A percentile compares a stretch with the other conserved stretches of the same genome.
phyloP scores from a whole-genome alignment of 352 stramenopile genomes.

The Plasmopara halstedii region DNA sequence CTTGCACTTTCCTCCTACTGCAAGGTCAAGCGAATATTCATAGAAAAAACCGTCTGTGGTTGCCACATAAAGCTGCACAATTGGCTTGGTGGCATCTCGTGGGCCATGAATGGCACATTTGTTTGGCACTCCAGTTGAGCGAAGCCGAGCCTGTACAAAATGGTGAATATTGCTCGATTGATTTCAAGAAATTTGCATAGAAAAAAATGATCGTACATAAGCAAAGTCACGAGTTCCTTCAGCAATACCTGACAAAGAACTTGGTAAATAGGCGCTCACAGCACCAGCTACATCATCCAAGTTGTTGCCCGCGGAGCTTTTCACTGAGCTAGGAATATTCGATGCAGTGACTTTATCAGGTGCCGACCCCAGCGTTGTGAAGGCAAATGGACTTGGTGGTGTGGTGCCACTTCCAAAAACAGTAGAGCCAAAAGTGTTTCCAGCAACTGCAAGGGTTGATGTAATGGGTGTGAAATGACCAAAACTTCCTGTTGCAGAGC shows the following conservation, averaged over 20 bases:
- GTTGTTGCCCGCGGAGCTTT: conserved; percentile 31
- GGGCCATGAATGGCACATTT: conserved; percentile 75
- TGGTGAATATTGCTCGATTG: background rate
- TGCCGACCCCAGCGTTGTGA: conserved; percentile 8
- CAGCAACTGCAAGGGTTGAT: conserved; percentile 64
- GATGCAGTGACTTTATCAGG: conserved; percentile 6
- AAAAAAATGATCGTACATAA: conserved; percentile 48
- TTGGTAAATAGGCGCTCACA: conserved; percentile 67
- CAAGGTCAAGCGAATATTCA: conserved; percentile 77
- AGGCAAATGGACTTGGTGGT: conserved; percentile 2
- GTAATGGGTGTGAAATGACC: conserved; percentile 67
- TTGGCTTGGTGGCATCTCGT: conserved; percentile 34
- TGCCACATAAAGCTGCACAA: conserved; percentile 71
- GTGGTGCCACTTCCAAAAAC: conserved; percentile 31
- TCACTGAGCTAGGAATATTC: conserved; percentile 3
- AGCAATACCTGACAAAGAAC: conserved; percentile 68
- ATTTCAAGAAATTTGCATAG: background rate
- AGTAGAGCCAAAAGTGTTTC: conserved; percentile 43
- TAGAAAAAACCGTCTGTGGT: conserved; percentile 82
- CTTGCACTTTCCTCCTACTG: conserved; percentile 68
- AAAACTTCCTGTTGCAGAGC: conserved; percentile 71
- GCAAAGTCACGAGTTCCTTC: conserved; percentile 85
- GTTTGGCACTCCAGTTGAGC: conserved; percentile 61
- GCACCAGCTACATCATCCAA: conserved; percentile 63
- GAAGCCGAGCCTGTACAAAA: conserved; percentile 49